Base-by-base conservation (phyloP, 148 eudicot species). In the Nepenthes mirabilis region DNA sequence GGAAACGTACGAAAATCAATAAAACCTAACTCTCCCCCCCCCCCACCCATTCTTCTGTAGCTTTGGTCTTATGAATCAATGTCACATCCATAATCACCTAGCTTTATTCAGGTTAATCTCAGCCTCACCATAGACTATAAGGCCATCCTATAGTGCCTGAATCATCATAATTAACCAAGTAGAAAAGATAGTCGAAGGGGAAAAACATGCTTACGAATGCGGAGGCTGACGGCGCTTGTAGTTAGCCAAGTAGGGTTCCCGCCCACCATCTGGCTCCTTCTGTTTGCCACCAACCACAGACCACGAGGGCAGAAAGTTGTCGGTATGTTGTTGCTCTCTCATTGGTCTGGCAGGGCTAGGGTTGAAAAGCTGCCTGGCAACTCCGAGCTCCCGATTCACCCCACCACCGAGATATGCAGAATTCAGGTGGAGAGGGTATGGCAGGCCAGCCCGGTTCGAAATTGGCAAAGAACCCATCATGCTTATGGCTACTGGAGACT, bases 211-310 rank as follows among this genome's bases (percentile, higher is more conserved):
- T 79, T 84, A 82, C 72, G 80, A 77, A 76, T 85, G 84, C 37
- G 88, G 84, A 40, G 95, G 95, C 51, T 70, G 83, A 57, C 77
- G 83, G 53, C 75, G 93, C 57, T 77, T 83, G 75, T 72, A 68
- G 79, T 67, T 79, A n/a, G 72, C 65, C 6, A 79, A 78, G 63
- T 56, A 83, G 10, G 72, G 37, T 33, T 91, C 93, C 87, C 93
- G 81, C 36, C 95, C 86, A 33, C 75, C 75, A 9, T 91, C 94
- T 3, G 88, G 89, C 70, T 91, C 97, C 80, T 88, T 88, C 14
- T 91, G 76, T 67, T 88, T 93, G 48, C 72, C 88, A 37, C 78
- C 72, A 43, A 56, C 33, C 48, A 77, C 82, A 1, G 83, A 80
- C 68, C 80, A 65, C 6, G 69, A 62, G 11, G 87, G 72, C 66